Evolutionary conservation across 805 yeast genomes (phyloP).

Genomic region (Phaffomyces antillensis): DNA sequence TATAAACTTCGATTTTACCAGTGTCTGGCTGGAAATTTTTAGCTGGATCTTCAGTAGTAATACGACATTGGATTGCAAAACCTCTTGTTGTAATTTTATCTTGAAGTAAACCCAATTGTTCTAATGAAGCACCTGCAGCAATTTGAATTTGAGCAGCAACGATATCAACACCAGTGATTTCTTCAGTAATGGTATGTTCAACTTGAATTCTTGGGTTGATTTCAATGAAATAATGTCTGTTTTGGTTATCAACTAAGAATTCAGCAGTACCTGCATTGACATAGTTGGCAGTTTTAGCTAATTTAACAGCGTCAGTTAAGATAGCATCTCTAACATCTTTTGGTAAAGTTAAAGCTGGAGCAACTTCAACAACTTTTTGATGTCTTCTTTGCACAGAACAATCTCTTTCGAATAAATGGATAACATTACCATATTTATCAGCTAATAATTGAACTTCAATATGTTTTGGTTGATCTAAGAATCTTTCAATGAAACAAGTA

Average conservation of each 20-base stretch:
- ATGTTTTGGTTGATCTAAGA: slow-evolving; percentile 92
- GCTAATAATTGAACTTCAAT: slow-evolving; percentile 96
- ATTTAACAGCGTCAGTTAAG: slow-evolving; percentile 86
- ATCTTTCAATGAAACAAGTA: slow-evolving; percentile 95
- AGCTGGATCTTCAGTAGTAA: slow-evolving; percentile 96
- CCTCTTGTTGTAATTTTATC: slow-evolving; percentile 95
- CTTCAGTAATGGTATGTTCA: slow-evolving; percentile 98
- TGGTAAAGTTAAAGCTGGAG: slow-evolving; percentile 92
- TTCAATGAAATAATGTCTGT: slow-evolving; percentile 95
- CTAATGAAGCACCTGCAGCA: slow-evolving; percentile 95
- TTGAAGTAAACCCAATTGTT: slow-evolving; percentile 86
- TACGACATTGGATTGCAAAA: slow-evolving; percentile 97
- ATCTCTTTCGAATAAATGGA: slow-evolving; percentile 94
- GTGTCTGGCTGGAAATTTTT: slow-evolving; percentile 98
- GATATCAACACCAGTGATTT: slow-evolving; percentile 94
- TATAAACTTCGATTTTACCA: slow-evolving; percentile 94
- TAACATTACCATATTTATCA: slow-evolving; percentile 88
- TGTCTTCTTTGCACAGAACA: slow-evolving; percentile 99
- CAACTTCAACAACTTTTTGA: slow-evolving; percentile 97
- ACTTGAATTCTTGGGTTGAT: slow-evolving; percentile 98
- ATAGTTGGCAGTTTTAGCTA: slow-evolving; percentile 84
- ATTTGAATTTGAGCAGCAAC: slow-evolving; percentile 98
- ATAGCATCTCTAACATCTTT: slow-evolving; percentile 82
- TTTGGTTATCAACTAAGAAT: slow-evolving; percentile 85
- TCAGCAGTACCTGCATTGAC: slow-evolving; percentile 98